These are phyloP conservation scores for Omphalotus olearius DNA, from an alignment of 1,284 basidiomycete species.

Conservation along the genomic window DNA sequence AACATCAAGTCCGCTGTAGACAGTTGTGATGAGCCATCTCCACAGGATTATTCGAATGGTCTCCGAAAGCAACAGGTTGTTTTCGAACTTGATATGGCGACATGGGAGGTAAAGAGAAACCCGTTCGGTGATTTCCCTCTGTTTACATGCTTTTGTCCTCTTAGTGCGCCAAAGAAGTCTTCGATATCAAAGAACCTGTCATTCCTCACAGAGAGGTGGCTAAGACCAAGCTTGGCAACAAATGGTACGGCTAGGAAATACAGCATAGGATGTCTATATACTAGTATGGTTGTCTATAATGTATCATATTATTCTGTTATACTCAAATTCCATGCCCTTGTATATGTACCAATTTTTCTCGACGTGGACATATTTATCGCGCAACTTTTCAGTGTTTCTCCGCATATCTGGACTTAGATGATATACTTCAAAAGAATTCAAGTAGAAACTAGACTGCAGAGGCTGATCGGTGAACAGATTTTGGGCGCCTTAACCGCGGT, in stretches of 20 bases:
- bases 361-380: no score
- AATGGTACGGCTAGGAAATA: conserved; percentile 53
- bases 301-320: no score
- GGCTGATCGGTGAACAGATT: no score
- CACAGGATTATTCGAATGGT: conserved; percentile 60
- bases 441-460: no score
- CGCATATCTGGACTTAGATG: no score
- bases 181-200: conserved; percentile 64
- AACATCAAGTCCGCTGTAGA: conserved; percentile 30
- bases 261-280: no score
- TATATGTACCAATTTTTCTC: no score
- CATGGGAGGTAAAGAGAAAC: conserved; percentile 62
- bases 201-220: conserved; percentile 64
- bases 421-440: no score
- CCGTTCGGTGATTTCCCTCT: background rate
- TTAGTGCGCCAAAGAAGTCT: conserved; percentile 78
- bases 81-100: conserved; percentile 80
- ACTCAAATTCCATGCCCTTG: no score
- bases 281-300: no score
- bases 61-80: conserved; percentile 78
- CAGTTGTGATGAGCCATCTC: conserved; percentile 57
- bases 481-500: no score
- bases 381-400: no score
- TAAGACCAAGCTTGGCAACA: conserved; percentile 49
- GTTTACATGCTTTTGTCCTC: background rate